Evolutionary conservation across 1,139 yeast species (phyloP), one percentile per base, ranked within the genome.

Genomic region (Pichia sp.): DNA sequence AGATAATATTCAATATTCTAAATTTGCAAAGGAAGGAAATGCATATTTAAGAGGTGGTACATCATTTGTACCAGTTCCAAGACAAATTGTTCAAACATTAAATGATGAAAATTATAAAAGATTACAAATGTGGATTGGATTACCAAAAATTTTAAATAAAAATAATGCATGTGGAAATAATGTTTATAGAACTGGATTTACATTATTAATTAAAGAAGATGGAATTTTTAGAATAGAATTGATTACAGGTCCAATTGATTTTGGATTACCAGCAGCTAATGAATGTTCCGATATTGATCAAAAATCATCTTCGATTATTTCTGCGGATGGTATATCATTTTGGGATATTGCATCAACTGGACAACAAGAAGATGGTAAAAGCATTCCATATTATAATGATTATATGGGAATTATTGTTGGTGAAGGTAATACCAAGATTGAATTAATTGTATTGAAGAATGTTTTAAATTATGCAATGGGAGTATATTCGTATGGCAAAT

Each of bases 81-180:
- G 59, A 43, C 46, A 53, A 35, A 50, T 61, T 16, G 50, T 61
- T 22, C 57, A 63, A 37, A 51, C 62, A 11, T 49, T 68, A 24
- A 68, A 69, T 6, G 52, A 57, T 8, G 67, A 65, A 31, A 61
- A 73, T 29, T 40, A 52, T n/a, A 55, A 57, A 33, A 45, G 55
- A 28, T 39, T 60, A 41, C 68, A 70, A 47, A 60, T 73, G 53
- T 76, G 76, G 70, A 55, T 74, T 32, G 77, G 78, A 4, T 72
- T 75, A 59, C 75, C 74, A 0, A 64, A 77, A 53, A 67, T 76
- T 4, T 76, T 73, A 53, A 55, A 74, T 16, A 62, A 64, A 41
- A 52, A 65, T 8, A 74, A 80, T 61, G 77, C 78, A 2, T 75
- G 80, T 59, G 76, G 78, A 37, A 63, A 60, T 30, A 63, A 67